Evolutionary conservation across 2,329 filamentous ascomycete genomes (phyloP).

Genomic region (Xylaria arbuscula): DNA sequence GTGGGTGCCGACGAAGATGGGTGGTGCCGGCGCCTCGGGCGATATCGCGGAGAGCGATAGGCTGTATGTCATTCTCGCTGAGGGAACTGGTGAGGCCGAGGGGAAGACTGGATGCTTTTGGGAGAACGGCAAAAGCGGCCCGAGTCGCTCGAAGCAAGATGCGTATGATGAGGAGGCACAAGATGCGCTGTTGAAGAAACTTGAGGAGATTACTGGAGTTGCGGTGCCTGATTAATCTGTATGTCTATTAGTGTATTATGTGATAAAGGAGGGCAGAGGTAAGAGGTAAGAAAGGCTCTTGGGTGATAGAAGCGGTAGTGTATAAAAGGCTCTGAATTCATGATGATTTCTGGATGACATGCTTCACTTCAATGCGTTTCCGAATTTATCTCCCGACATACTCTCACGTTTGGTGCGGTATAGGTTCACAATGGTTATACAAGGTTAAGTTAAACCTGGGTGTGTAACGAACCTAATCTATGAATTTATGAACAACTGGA

Average conservation of each 20-base stretch:
- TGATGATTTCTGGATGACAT: no score
- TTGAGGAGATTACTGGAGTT: slow-evolving; percentile 47
- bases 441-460: no score
- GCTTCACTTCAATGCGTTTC: no score
- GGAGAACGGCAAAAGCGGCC: slow-evolving; percentile 45
- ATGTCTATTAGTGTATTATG: not conserved
- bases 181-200: slow-evolving; percentile 56
- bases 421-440: no score
- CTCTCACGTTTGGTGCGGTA: no score
- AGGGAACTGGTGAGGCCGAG: slow-evolving; percentile 51
- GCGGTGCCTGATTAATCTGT: slow-evolving; percentile 21
- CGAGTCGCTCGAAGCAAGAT: slow-evolving; percentile 44
- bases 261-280: not conserved
- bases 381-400: no score
- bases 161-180: slow-evolving; percentile 56
- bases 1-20: slow-evolving; percentile 67
- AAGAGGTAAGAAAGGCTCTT: no score
- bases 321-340: no score
- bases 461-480: no score
- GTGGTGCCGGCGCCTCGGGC: slow-evolving; percentile 59
- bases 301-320: no score
- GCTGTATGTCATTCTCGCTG: slow-evolving; percentile 60
- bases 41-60: slow-evolving; percentile 58
- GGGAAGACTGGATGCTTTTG: slow-evolving; percentile 55
- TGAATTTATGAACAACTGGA: no score